Evolutionary conservation across 2,329 filamentous ascomycete genomes (phyloP), one percentile per base, ranked within the genome.

Genomic region (Colletotrichum lupini): DNA sequence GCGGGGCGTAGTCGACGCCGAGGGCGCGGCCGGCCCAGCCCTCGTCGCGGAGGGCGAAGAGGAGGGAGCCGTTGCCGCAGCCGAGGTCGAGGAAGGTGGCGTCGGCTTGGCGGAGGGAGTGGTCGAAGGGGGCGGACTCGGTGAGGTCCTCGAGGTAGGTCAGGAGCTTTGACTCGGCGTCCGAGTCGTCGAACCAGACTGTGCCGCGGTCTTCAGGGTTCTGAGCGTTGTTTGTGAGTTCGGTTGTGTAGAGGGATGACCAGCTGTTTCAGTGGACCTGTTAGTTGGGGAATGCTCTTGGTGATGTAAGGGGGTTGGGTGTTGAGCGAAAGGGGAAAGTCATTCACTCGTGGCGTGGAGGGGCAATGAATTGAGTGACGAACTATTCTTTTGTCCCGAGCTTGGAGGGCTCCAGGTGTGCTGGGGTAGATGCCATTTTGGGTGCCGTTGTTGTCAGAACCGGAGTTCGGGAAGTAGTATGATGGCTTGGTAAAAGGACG

Each of bases 141-240:
- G 65, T 65, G 11, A 68, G 52, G 30, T 65, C 69, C n/a, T 76
- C 74, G 80, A 97, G 88, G 81, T 93, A 95, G 11, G 85, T 82
- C 28, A 97, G 83, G 73, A 97, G 91, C 79, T 95, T 95, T 75
- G 92, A 87, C 79, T 98, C 94, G 74, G 97, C 97, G 79, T 93
- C 91, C 37, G 95, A 94, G 84, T 98, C 97, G 81, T 95, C 93
- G 88, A 99, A 99, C 97, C 97, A 99, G 78, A 97, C 92, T 35
- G 95, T 97, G 76, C 96, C 96, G 73, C 93, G 93, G 85, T 98
- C 94, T 69, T 89, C 83, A 11, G 94, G 91, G 83, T 97, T 91
- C 75, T 89, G 82, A 67, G 89, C 84, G 82, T 95, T 90, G 84
- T 97, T 96, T 73, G 85, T 81, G 66, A 95, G 86, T 82, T 97